phyloP scores from a whole-genome alignment of 257 asterid species.

The Petunia secreta region DNA sequence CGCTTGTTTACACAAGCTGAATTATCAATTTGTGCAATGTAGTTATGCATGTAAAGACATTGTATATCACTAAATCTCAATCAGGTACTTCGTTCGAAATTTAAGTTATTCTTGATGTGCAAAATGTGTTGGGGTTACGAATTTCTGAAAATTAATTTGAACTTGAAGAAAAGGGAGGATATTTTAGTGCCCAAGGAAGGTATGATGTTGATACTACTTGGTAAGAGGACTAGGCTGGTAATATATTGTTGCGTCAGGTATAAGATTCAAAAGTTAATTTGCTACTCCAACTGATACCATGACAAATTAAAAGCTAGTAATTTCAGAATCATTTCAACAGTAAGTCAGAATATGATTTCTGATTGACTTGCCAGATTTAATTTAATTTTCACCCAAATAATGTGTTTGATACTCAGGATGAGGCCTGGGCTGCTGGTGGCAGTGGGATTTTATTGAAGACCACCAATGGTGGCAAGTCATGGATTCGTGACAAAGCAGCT shows the following conservation, averaged over 20 bases:
- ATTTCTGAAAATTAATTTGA: background rate
- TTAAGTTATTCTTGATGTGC: conserved; percentile 19
- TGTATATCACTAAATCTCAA: background rate
- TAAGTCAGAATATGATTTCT: background rate
- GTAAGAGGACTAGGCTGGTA: background rate
- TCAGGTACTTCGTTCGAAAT: conserved; percentile 3
- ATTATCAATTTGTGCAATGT: background rate
- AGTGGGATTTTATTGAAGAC: conserved; percentile 92
- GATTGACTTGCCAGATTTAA: conserved; percentile 5
- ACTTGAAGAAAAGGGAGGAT: background rate
- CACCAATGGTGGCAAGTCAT: conserved; percentile 82
- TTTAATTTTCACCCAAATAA: background rate
- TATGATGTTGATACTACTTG: background rate
- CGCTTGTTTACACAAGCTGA: background rate
- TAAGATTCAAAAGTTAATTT: background rate
- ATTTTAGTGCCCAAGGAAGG: background rate
- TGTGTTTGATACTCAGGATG: conserved; percentile 54
- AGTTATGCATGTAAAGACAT: background rate
- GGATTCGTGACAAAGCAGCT: conserved; percentile 94
- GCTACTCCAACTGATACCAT: background rate
- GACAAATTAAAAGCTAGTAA: background rate
- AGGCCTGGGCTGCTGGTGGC: conserved; percentile 99
- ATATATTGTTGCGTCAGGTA: background rate
- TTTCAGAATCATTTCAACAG: background rate
- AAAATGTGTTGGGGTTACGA: background rate